Evolutionary conservation across 2,329 filamentous ascomycete species (phyloP).

Genomic region (Cryphonectria parasitica): DNA sequence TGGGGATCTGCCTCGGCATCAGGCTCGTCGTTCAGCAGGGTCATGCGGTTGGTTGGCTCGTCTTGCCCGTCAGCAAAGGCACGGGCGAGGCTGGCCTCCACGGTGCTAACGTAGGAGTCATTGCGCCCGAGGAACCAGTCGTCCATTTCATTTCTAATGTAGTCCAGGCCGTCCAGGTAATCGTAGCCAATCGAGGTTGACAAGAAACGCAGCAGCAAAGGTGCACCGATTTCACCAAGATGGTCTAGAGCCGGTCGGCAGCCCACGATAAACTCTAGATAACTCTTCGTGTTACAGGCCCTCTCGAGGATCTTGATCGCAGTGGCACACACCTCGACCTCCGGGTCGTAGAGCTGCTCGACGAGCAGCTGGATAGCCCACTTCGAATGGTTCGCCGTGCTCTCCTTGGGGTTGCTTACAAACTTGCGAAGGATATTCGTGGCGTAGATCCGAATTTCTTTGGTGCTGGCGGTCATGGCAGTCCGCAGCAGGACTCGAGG

Average conservation of each 20-base stretch:
- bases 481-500: slow-evolving; percentile 92
- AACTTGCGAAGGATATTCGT: slow-evolving; percentile 89
- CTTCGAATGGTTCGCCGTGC: slow-evolving; percentile 68
- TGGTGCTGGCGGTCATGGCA: slow-evolving; percentile 87
- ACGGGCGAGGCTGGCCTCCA: slow-evolving; percentile 92
- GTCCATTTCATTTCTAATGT: slow-evolving; percentile 99
- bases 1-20: slow-evolving; percentile 61
- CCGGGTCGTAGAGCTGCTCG: slow-evolving; percentile 96
- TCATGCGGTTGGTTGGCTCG: slow-evolving; percentile 60
- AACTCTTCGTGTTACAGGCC: slow-evolving; percentile 88
- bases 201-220: slow-evolving; percentile 86
- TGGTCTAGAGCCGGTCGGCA: slow-evolving; percentile 94
- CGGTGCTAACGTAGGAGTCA: slow-evolving; percentile 90
- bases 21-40: slow-evolving; percentile 60
- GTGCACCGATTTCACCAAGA: slow-evolving; percentile 93
- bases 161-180: slow-evolving; percentile 94
- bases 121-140: slow-evolving; percentile 99
- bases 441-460: slow-evolving; percentile 87
- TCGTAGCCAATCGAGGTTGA: slow-evolving; percentile 97
- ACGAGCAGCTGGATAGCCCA: slow-evolving; percentile 98
- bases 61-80: slow-evolving; percentile 73
- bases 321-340: slow-evolving; percentile 93
- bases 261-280: slow-evolving; percentile 94
- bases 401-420: slow-evolving; percentile 60
- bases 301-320: slow-evolving; percentile 98